Conservation (phyloP, 768 basidiomycete genomes). For the Tephrocybe rancida region DNA sequence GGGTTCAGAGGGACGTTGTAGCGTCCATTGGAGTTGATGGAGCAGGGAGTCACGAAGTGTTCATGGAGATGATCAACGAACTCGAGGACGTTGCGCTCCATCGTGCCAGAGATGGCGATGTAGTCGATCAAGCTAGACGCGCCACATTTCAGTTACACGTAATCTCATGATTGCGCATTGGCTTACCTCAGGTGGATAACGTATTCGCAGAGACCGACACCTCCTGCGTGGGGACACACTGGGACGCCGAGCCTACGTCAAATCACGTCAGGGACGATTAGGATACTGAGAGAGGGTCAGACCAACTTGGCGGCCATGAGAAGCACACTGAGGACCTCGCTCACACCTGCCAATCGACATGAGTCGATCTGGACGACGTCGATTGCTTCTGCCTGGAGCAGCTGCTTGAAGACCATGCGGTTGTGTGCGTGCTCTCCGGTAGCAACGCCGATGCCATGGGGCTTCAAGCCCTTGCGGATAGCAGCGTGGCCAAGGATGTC, state of each 20-base stretch:
- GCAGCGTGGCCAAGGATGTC: constrained; percentile 86
- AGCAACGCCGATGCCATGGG: constrained; percentile 84
- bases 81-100: constrained; percentile 94
- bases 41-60: constrained; percentile 87
- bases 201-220: constrained; percentile 92
- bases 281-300: background rate
- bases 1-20: constrained; percentile 86
- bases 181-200: constrained; percentile 78
- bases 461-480: constrained; percentile 76
- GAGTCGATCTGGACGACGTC: constrained; percentile 97
- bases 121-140: constrained; percentile 84
- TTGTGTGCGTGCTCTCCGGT: constrained; percentile 97
- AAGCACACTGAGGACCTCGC: constrained; percentile 87
- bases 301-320: constrained; percentile 85
- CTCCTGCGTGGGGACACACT: constrained; percentile 94
- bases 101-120: constrained; percentile 86
- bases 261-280: too few species aligned
- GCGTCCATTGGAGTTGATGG: constrained; percentile 81
- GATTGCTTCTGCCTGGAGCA: constrained; percentile 88
- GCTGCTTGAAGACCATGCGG: constrained; percentile 91
- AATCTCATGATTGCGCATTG: background rate
- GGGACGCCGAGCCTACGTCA: constrained; percentile 82
- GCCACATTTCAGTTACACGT: background rate
- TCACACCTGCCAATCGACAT: constrained; percentile 91
- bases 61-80: constrained; percentile 92